Evolutionary conservation across 345 rosid species (phyloP), one percentile per base, ranked within the genome.

Genomic region (Arabis hirsuta): DNA sequence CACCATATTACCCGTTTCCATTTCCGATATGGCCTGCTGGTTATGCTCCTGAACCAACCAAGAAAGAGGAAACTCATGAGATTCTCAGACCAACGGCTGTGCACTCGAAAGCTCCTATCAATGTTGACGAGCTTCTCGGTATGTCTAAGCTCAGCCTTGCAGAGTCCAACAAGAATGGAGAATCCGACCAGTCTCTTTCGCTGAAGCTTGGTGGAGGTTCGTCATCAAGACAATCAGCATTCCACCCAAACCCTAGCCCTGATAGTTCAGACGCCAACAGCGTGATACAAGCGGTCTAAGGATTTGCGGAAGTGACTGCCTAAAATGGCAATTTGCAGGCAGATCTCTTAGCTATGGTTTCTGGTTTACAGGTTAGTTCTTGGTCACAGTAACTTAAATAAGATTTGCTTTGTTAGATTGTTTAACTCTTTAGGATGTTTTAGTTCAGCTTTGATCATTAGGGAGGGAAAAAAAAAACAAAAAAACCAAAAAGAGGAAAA

Each of bases 81-180:
- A 94, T 96, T 71, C 82, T 96, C 13, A 90, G 85, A 85, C 99
- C 98, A 58, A 89, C 89, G 5, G 88, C 99, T 0, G 85, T 88
- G 43, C 84, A 88, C 55, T 89, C 92, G 1, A 96, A 90, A 83
- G 82, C 80, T 78, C 98, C 98, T 4, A 86, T 96, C 50, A 92
- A 92, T 51, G 97, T 92, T 0, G 92, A 96, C 9, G 90, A 96
- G 74, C 83, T 96, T 54, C 94, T 96, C 3, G 98, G 99, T 71
- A 85, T 96, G 88, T 90, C 99, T 7, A 86, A 92, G 80, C 85
- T 96, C 31, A 84, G 92, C 76, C 79, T 96, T 46, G 92, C 86
- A 71, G 99, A 92, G 26, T 78, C 89, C 6, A 85, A 80, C 6
- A 69, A 64, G 43, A 70, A 70, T 48, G 83, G 84, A 58, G 63